Conservation (phyloP, 2,329 filamentous ascomycete species). For the Rutstroemia sp. region DNA sequence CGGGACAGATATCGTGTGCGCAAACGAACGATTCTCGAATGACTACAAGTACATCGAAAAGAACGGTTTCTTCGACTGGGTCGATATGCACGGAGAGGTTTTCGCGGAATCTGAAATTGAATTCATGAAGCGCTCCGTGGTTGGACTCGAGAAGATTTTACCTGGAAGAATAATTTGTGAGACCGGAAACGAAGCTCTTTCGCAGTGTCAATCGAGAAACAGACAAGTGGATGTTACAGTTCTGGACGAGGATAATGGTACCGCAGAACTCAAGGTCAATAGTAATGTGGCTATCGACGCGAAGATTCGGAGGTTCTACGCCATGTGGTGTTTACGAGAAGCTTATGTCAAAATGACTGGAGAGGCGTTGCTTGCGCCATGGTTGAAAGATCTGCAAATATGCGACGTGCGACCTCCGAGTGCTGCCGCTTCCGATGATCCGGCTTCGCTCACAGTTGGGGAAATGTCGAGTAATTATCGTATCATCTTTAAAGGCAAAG, state of each 20-base stretch:
- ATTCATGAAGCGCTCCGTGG: constrained; percentile 45
- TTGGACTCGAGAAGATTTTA: constrained; percentile 13
- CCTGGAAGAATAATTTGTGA: constrained; percentile 8
- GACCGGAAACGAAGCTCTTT: constrained; percentile 17
- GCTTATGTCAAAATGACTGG: constrained; percentile 79
- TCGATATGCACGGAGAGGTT: constrained; percentile 66
- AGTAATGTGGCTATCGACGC: constrained; percentile 41
- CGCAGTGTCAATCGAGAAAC: constrained; percentile 22
- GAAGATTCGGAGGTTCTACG: constrained; percentile 65
- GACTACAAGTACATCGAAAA: constrained; percentile 49
- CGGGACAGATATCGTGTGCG: constrained; percentile 71
- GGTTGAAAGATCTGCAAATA: constrained; percentile 67
- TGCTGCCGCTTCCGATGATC: constrained; percentile 7
- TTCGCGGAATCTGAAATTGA: constrained; percentile 55
- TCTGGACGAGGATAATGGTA: constrained; percentile 5
- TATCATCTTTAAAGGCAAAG: constrained; percentile 21
- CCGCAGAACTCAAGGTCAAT: constrained; percentile 23
- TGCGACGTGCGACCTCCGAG: constrained; percentile 39
- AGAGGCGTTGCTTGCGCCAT: constrained; percentile 65
- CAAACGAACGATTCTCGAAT: constrained; percentile 57
- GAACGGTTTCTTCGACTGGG: constrained; percentile 58
- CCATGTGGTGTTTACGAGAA: constrained; percentile 73
- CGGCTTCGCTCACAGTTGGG: constrained; percentile 18
- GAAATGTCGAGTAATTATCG: constrained; percentile 16
- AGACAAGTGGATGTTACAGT: constrained; percentile 14